Percentiles rank a stretch among this genome's conserved stretches.
phyloP scores from a whole-genome alignment of 345 rosid species.

The Fremontodendron californicum region DNA sequence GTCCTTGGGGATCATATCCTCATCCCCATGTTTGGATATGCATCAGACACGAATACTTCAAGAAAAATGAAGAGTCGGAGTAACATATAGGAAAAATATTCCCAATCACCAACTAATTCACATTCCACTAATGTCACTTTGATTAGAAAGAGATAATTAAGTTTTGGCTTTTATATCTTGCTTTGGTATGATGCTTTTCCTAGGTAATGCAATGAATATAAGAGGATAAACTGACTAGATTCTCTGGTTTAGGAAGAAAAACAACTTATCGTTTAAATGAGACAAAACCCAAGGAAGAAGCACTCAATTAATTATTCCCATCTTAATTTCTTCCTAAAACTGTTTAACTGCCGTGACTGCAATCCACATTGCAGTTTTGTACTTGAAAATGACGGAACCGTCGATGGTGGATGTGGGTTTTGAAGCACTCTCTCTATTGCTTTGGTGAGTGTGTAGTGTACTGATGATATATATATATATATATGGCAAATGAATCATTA shows the following conservation, averaged over 20 bases:
- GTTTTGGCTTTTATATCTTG: neutral
- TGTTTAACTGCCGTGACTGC: neutral
- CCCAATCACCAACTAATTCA: neutral
- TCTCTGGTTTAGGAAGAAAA: neutral
- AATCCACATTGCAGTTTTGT: too few relatives aligned
- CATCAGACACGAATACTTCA: too few relatives aligned
- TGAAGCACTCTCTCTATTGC: neutral
- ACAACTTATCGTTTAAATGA: neutral
- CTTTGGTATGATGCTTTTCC: neutral
- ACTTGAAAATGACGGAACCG: too few relatives aligned
- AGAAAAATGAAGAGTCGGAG: too few relatives aligned
- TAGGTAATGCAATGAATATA: neutral
- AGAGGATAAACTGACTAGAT: neutral
- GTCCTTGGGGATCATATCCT: too few relatives aligned
- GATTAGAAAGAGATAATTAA: neutral
- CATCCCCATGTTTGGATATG: too few relatives aligned
- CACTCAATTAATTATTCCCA: neutral
- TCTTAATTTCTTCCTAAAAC: neutral
- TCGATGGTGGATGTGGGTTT: neutral
- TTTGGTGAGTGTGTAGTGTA: neutral
- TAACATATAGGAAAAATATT: neutral
- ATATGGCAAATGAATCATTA: neutral
- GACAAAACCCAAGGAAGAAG: neutral
- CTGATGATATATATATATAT: too few relatives aligned
- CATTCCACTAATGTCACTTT: neutral